A percentile compares a stretch with the other conserved stretches of the same genome.
These are phyloP conservation scores for Benincasa hispida DNA, from an alignment of 306 rosid species.

Conservation along the genomic window DNA sequence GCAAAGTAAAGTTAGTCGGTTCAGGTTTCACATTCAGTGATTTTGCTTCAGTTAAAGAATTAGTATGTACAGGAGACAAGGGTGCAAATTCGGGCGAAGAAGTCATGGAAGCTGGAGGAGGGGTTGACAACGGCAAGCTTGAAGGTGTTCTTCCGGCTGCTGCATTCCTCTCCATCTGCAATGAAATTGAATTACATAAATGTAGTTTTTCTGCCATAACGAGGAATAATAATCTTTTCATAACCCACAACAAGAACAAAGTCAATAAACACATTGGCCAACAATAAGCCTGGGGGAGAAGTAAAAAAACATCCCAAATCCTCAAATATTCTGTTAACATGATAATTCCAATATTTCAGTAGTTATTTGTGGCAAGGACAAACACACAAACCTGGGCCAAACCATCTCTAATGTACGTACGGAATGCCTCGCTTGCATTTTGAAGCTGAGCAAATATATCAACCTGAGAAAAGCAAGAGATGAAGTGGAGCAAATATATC, in stretches of 20 bases:
- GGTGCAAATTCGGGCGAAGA: constrained; percentile 89
- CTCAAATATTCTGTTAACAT: not conserved
- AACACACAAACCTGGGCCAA: constrained; percentile 59
- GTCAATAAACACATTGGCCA: not conserved
- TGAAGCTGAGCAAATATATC: constrained; percentile 96
- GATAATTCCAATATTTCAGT: not conserved
- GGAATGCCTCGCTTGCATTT: constrained; percentile 98
- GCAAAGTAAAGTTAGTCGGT: constrained; percentile 61
- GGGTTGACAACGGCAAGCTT: constrained; percentile 83
- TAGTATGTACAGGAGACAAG: constrained; percentile 76
- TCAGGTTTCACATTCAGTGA: constrained; percentile 55
- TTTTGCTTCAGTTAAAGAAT: constrained; percentile 59
- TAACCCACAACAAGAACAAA: not conserved
- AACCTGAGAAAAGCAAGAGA: constrained; percentile 40
- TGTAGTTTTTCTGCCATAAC: not conserved
- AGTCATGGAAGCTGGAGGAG: constrained; percentile 75
- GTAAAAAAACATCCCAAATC: not conserved
- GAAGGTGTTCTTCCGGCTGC: constrained; percentile 98
- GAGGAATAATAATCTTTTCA: not conserved
- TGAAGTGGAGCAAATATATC: constrained; percentile 95
- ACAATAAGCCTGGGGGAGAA: not conserved
- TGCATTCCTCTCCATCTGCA: constrained; percentile 97
- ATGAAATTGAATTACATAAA: constrained; percentile 10
- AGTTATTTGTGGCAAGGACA: not conserved
- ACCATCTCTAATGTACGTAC: constrained; percentile 96